Conservation (phyloP, 1,139 yeast genomes). For the Chernovozyma sophiae-reginae region DNA sequence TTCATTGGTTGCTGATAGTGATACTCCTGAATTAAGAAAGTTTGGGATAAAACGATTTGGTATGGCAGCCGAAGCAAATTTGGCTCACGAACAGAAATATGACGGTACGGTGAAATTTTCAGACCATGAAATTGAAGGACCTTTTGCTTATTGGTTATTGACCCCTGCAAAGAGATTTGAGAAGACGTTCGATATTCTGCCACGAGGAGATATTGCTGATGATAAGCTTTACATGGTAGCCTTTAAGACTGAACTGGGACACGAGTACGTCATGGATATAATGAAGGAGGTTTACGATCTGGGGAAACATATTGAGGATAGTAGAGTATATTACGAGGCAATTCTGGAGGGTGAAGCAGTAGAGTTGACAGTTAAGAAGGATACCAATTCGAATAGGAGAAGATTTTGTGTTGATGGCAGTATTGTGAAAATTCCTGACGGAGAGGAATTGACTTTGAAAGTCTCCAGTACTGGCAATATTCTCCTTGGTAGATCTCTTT, state of each 20-base stretch:
- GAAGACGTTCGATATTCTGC: slow-evolving; percentile 68
- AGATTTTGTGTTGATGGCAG: slow-evolving; percentile 57
- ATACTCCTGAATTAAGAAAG: slow-evolving; percentile 59
- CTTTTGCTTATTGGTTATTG: slow-evolving; percentile 64
- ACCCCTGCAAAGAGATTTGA: slow-evolving; percentile 66
- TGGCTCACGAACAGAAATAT: slow-evolving; percentile 48
- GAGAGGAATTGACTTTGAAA: slow-evolving; percentile 14
- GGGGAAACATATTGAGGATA: slow-evolving; percentile 50
- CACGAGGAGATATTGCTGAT: slow-evolving; percentile 53
- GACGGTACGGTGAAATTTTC: slow-evolving; percentile 31
- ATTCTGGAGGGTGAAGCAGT: slow-evolving; percentile 24
- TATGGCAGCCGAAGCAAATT: slow-evolving; percentile 59
- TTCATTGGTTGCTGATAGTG: slow-evolving; percentile 74
- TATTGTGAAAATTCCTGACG: slow-evolving; percentile 28
- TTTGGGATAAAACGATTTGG: slow-evolving; percentile 66
- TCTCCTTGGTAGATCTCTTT: slow-evolving; percentile 22
- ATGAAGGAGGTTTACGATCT: slow-evolving; percentile 57
- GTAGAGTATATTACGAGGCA: slow-evolving; percentile 40
- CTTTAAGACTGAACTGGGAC: slow-evolving; percentile 38
- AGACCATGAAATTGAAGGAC: slow-evolving; percentile 21
- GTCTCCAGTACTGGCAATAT: slow-evolving; percentile 18
- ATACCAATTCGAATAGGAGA: slow-evolving; percentile 18
- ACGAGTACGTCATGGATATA: slow-evolving; percentile 46
- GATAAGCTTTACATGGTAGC: slow-evolving; percentile 51
- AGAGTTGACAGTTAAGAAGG: slow-evolving; percentile 19